Evolutionary conservation across 2,329 filamentous ascomycete genomes (phyloP).

Genomic region (Allantophomopsis cytisporea): DNA sequence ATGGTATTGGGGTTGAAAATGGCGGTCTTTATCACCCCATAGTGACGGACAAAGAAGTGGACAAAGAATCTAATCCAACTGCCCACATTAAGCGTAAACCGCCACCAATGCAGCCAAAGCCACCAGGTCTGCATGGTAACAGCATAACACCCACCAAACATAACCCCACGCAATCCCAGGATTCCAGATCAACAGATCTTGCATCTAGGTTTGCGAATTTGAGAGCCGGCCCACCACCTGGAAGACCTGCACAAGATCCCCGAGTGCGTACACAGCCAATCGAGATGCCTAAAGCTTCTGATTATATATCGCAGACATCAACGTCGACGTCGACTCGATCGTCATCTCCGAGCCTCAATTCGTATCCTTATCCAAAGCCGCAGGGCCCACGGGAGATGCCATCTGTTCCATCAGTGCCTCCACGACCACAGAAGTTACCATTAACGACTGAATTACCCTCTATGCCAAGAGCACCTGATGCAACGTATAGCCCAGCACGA

Average conservation of each 20-base stretch:
- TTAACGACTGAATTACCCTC: slow-evolving; percentile 12
- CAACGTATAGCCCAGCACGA: slow-evolving; percentile 20
- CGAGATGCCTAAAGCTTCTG: slow-evolving; percentile 19
- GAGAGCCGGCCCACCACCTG: slow-evolving; percentile 22
- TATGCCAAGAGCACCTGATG: slow-evolving; percentile 20
- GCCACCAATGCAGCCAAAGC: slow-evolving; percentile 48
- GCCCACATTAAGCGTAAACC: slow-evolving; percentile 9
- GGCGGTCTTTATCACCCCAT: neutral
- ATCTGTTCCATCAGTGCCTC: slow-evolving; percentile 8
- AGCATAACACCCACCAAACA: slow-evolving; percentile 25
- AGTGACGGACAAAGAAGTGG: neutral
- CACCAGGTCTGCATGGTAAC: slow-evolving; percentile 50
- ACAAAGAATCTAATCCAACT: neutral
- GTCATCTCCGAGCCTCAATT: neutral
- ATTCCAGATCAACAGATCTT: slow-evolving; percentile 29
- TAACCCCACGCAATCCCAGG: slow-evolving; percentile 4
- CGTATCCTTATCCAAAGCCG: slow-evolving; percentile 5
- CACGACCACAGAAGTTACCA: slow-evolving; percentile 7
- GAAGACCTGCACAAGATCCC: slow-evolving; percentile 32
- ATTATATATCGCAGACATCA: slow-evolving; percentile 1
- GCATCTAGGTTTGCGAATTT: slow-evolving; percentile 43
- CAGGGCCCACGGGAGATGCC: slow-evolving; percentile 17
- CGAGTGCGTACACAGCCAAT: slow-evolving; percentile 36
- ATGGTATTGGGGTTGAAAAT: neutral
- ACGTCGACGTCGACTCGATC: neutral